Conservation (phyloP, 495 filamentous ascomycete species). For the Penicillium ochrochloron region DNA sequence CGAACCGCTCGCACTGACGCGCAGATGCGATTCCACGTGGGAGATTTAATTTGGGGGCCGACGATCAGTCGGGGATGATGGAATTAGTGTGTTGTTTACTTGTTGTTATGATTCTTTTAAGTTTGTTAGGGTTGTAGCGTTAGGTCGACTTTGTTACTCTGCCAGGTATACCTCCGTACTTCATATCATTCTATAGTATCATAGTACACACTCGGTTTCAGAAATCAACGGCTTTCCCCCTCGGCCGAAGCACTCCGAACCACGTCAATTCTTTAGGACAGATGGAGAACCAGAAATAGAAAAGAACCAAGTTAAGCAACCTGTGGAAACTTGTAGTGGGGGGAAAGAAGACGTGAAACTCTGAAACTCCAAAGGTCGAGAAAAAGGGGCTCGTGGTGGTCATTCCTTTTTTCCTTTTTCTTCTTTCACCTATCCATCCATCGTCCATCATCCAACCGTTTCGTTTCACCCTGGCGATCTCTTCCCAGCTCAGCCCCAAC, state of each 20-base stretch:
- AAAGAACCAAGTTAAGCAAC: too few relatives aligned
- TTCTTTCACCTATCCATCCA: background rate
- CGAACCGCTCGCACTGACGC: constrained; percentile 7
- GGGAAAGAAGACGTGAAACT: too few relatives aligned
- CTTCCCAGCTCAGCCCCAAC: constrained; percentile 32
- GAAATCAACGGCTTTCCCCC: too few relatives aligned
- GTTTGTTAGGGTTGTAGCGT: background rate
- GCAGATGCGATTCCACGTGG: constrained; percentile 8
- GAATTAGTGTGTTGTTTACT: too few relatives aligned
- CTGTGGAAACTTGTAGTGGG: too few relatives aligned
- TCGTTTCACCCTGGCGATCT: constrained; percentile 38
- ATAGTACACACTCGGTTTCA: too few relatives aligned
- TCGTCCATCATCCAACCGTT: constrained; percentile 9
- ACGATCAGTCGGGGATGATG: constrained; percentile 15
- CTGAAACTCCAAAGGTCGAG: constrained; percentile 21
- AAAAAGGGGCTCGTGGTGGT: constrained; percentile 19
- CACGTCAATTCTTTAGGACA: too few relatives aligned
- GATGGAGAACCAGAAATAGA: too few relatives aligned
- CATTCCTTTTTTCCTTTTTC: background rate
- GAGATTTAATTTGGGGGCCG: constrained; percentile 15
- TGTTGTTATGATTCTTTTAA: background rate
- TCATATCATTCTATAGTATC: too few relatives aligned
- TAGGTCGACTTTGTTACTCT: background rate
- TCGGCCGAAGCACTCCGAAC: too few relatives aligned
- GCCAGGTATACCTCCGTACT: background rate